Base-by-base conservation (phyloP, 179 eudicot species). In the Camellia oleifera region DNA sequence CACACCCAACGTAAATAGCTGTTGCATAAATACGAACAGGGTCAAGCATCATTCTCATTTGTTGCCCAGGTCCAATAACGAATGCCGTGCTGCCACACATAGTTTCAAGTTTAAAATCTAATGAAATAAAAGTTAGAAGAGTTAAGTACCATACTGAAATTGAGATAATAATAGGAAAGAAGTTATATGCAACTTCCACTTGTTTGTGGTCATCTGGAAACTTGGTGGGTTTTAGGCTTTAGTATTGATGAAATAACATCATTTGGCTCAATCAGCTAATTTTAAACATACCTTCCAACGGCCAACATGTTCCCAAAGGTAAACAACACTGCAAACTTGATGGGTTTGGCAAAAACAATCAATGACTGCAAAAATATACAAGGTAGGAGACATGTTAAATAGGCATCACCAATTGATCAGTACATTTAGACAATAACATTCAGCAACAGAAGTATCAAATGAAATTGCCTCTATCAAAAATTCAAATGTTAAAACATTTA, bases 71-170 rank as follows among this genome's bases (percentile, higher is more conserved):
- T 83, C 98, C 99, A 79, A 91, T 85, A 78, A 94, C 87, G 84
- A 95, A 94, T 80, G 95, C 94, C 91, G 99, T 95, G 94, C 98
- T 93, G 98, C 83, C 93, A 89, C 82, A 87, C 78, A 82, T 77
- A 86, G 52, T 78, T 23, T 61, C 62, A 79, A 46, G 20, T 48
- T 69, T 26, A 81, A 73, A 62, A 73, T 66, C 62, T 50, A 77
- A 61, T 40, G 77, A 75, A 74, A 69, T 18, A 14, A 57, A 18
- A 7, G 61, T 42, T 8, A 46, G 13, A 10, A 12, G 11, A 54
- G 48, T 14, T 11, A 63, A 76, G 15, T 32, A 45, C 23, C 53
- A 74, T 20, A 58, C 4, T 32, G 23, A 13, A 74, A 57, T 6
- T 20, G 76, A 54, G 63, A 58, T 56, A 15, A 1, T 32, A 9